Base-by-base conservation (phyloP, 225 moss, liverwort and hornwort genomes). In the Pleurozium schreberi region DNA sequence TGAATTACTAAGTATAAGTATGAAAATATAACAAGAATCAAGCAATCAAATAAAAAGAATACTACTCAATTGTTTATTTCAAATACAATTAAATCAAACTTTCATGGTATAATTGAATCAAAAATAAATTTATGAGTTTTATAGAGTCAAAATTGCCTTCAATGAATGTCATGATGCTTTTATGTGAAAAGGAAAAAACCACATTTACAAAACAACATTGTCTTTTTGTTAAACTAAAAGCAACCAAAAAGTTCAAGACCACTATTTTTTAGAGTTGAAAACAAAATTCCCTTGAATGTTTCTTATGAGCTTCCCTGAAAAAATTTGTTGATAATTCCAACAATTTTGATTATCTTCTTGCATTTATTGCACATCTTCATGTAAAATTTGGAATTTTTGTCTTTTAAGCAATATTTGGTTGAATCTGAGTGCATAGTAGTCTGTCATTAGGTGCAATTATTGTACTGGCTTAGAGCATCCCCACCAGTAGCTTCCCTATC, bases 61-160 rank as follows among this genome's bases (percentile, higher is more conserved):
- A 30, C 28, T 30, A 1, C 3, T 45, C 6, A 45, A 18, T 43
- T 28, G 16, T 71, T 71, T 43, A 43, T 73, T 17, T 0, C 11
- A 45, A 0, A 43, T 2, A 73, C 28, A 73, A 28, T 17, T 45
- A 28, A 3, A 73, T 6, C 28, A 73, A 73, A 45, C 10, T 73
- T 31, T 7, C 0, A 49, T 49, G 0, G 0, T 74, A 1, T 7
- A 19, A 1, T 0, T 1, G 2, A 74, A 74, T 74, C 0, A 0
- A 0, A n/a, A 74, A 74, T 19, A 11, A 73, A 31, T 31, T 31
- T 19, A 0, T 30, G 0, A 74, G 0, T 45, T 74, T 47, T 30
- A 0, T 30, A 47, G 2, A 47, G 11, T 47, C 0, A 0, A 38
- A 45, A 45, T 17, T 73, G 10, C 73, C 30, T 18, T 18, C 31